Conservation (phyloP, 192 early-diverging fungal species). For the Linnemannia elongata region DNA sequence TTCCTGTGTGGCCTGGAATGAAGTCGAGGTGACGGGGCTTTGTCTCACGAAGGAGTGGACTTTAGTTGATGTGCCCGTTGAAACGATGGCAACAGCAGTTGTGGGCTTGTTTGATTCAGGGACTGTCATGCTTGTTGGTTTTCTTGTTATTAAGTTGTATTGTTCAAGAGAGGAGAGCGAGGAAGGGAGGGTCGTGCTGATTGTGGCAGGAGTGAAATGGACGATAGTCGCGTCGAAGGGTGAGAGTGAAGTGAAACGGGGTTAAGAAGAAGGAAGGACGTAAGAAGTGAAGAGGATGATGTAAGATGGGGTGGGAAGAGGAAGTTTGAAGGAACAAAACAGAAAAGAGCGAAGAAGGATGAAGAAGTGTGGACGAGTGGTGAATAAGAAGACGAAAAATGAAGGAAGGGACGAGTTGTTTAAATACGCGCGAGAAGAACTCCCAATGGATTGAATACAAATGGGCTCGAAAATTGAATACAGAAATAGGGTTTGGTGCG, state of each 20-base stretch:
- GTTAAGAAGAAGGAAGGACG: background rate
- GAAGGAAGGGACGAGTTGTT: background rate
- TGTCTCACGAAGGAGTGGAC: slow-evolving; percentile 48
- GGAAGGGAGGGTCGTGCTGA: background rate
- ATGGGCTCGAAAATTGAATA: background rate
- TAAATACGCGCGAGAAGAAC: background rate
- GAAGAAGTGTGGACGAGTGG: background rate
- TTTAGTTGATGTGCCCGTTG: slow-evolving; percentile 25
- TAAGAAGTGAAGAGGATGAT: background rate
- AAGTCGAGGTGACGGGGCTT: slow-evolving; percentile 19
- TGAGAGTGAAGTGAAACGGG: background rate
- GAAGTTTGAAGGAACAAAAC: background rate
- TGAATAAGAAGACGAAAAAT: background rate
- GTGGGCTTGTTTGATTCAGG: slow-evolving; percentile 31
- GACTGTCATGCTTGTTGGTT: slow-evolving; percentile 27
- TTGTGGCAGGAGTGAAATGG: background rate
- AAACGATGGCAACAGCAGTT: slow-evolving; percentile 11
- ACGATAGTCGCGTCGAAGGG: background rate
- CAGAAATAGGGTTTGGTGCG: background rate
- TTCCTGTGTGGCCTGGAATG: slow-evolving; percentile 41
- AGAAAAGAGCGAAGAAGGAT: background rate
- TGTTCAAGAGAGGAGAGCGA: background rate
- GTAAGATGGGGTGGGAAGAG: background rate
- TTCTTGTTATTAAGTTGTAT: background rate
- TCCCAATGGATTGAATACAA: background rate